Evolutionary conservation across 805 yeast genomes (phyloP).

Genomic region (Pichia nanzhaoensis): DNA sequence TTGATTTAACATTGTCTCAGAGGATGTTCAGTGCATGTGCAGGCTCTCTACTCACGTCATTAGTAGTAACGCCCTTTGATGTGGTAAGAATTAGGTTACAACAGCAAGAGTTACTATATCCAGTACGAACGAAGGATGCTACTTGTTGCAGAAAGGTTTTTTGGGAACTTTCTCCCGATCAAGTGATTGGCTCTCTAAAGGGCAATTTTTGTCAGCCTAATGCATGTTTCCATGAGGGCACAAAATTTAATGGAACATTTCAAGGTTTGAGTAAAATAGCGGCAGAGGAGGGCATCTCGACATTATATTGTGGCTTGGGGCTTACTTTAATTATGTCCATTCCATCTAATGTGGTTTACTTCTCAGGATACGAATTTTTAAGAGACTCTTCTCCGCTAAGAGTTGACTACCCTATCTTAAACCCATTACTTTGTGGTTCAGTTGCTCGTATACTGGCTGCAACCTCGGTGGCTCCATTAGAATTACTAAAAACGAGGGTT

Average conservation of each 20-base stretch:
- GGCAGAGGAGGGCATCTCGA: conserved; percentile 61
- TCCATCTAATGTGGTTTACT: conserved; percentile 90
- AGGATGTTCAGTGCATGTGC: conserved; percentile 74
- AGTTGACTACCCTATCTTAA: conserved; percentile 32
- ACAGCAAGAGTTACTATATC: conserved; percentile 59
- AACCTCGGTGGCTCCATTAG: conserved; percentile 79
- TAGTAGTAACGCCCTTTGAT: conserved; percentile 75
- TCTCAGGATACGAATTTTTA: conserved; percentile 85
- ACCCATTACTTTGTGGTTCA: conserved; percentile 82
- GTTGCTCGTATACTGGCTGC: conserved; percentile 80
- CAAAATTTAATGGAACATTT: conserved; percentile 56
- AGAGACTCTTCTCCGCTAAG: conserved; percentile 64
- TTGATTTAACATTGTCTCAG: conserved; percentile 44
- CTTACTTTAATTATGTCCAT: conserved; percentile 81
- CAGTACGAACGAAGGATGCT: conserved; percentile 21
- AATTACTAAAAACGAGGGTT: conserved; percentile 76
- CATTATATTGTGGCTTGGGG: conserved; percentile 87
- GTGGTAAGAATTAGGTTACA: conserved; percentile 72
- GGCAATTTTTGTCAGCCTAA: conserved; percentile 27
- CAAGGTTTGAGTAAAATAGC: conserved; percentile 67
- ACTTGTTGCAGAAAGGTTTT: conserved; percentile 35
- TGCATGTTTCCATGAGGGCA: conserved; percentile 35
- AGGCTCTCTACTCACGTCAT: conserved; percentile 67
- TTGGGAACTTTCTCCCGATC: conserved; percentile 20
- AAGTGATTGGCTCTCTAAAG: conserved; percentile 22